Base-by-base conservation (phyloP, 2,329 filamentous ascomycete species). In the Fusarium brevicatenulatum region DNA sequence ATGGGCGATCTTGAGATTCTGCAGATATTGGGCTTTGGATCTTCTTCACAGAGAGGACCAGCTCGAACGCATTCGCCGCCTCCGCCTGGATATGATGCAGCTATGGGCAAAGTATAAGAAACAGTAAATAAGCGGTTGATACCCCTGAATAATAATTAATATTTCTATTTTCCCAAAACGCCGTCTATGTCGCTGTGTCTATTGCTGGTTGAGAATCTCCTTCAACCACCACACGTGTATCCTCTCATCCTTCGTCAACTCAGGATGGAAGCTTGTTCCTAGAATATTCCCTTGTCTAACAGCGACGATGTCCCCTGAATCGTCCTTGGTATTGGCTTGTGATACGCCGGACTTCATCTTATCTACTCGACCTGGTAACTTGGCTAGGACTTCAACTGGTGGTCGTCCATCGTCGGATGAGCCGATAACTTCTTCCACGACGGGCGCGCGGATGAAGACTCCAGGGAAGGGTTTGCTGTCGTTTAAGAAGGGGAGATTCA, bases 191-290 rank as follows among this genome's bases (percentile, higher is more conserved):
- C 55, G 57, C 16, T 25, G 46, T 63, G 11, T 53, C 54, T 71
- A 78, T 56, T 64, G 62, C 46, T 72, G 64, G 49, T 59, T 65
- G n/a, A 82, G 54, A 61, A 82, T 92, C 82, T 95, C 90, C 75
- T 88, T 85, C 79, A 99, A 79, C 96, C 96, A 99, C 96, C 96
- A 98, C 9, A 90, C 87, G 82, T 99, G 96, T 78, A 98, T 97
- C 63, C 96, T 89, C 63, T 91, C 86, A 83, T 99, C 96, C 12
- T 91, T 89, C 0, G 95, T 98, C 81, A 99, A 82, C 82, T 99
- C 96, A 0, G 96, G 96, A 78, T 98, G 96, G 80, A 98, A 99
- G 78, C 95, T 98, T 7, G 93, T 98, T 8, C 95, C 96, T 77
- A 98, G 92, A 1, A 97, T 92, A 81, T 98, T 98, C 2, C 92